Conservation (phyloP, 768 basidiomycete genomes). For the Boletus pseudo-olivaceus region DNA sequence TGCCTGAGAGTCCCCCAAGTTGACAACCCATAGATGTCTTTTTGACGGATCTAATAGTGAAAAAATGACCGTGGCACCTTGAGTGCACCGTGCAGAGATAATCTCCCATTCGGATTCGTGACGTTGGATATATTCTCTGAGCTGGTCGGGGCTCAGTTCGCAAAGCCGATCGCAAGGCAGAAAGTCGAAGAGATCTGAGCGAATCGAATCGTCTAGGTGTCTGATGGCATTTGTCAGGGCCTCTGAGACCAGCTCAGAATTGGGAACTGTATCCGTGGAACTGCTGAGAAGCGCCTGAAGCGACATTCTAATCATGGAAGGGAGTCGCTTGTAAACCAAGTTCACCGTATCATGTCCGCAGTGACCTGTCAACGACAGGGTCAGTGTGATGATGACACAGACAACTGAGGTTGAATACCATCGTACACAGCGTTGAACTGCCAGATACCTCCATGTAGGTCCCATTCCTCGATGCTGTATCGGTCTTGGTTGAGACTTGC, state of each 20-base stretch:
- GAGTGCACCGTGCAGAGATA: constrained; percentile 31
- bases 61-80: constrained; percentile 33
- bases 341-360: constrained; percentile 48
- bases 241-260: constrained; percentile 36
- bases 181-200: constrained; percentile 41
- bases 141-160: constrained; percentile 37
- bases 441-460: constrained; percentile 40
- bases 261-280: constrained; percentile 15
- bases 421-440: constrained; percentile 46
- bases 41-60: constrained; percentile 29
- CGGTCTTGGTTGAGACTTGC: constrained; percentile 41
- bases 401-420: constrained; percentile 22
- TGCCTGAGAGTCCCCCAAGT: constrained; percentile 35
- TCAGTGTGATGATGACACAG: constrained; percentile 29
- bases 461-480: constrained; percentile 39
- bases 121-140: constrained; percentile 39
- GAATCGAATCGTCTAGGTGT: constrained; percentile 42
- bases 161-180: constrained; percentile 36
- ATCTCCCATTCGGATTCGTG: constrained; percentile 36
- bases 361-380: constrained; percentile 36
- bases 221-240: constrained; percentile 37
- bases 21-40: constrained; percentile 32
- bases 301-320: constrained; percentile 37
- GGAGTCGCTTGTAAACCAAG: constrained; percentile 39
- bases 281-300: constrained; percentile 35